phyloP scores from a whole-genome alignment of 2,329 filamentous ascomycete species.

The Fusarium sp. region DNA sequence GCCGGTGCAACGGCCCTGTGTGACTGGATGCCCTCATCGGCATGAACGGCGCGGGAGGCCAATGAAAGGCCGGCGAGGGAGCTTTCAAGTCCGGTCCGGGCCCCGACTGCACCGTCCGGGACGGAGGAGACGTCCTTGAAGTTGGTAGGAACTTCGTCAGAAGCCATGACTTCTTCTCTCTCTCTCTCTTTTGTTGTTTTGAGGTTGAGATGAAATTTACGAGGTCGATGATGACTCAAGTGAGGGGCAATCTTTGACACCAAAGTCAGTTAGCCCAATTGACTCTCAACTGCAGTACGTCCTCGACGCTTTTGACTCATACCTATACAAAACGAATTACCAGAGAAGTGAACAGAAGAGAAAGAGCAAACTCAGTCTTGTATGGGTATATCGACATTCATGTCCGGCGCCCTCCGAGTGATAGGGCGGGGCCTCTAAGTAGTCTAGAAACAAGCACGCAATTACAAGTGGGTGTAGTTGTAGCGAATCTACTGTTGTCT shows the following conservation, averaged over 20 bases:
- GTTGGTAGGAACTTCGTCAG: conserved; percentile 35
- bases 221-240: conserved; percentile 3
- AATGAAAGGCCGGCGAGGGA: conserved; percentile 57
- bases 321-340: neutral
- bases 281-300: neutral
- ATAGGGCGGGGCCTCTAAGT: conserved; percentile 22
- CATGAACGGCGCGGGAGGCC: conserved; percentile 82
- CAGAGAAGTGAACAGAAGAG: neutral
- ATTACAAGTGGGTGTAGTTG: conserved; percentile 23
- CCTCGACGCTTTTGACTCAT: conserved; percentile 2
- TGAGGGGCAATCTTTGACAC: conserved; percentile 29
- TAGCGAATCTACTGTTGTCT: neutral
- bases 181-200: neutral
- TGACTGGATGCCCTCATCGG: conserved; percentile 80
- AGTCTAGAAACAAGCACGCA: conserved; percentile 32
- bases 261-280: neutral
- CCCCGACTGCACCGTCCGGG: conserved; percentile 22
- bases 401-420: conserved; percentile 16
- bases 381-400: conserved; percentile 5
- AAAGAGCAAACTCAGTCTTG: neutral
- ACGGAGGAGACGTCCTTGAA: conserved; percentile 4
- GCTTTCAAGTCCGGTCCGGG: conserved; percentile 13
- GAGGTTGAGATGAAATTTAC: conserved; percentile 4
- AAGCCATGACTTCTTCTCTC: conserved; percentile 34
- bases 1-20: conserved; percentile 87